These are phyloP conservation scores for Stenogyne calaminthoides DNA, from an alignment of 305 asterid genomes.

Conservation along the genomic window DNA sequence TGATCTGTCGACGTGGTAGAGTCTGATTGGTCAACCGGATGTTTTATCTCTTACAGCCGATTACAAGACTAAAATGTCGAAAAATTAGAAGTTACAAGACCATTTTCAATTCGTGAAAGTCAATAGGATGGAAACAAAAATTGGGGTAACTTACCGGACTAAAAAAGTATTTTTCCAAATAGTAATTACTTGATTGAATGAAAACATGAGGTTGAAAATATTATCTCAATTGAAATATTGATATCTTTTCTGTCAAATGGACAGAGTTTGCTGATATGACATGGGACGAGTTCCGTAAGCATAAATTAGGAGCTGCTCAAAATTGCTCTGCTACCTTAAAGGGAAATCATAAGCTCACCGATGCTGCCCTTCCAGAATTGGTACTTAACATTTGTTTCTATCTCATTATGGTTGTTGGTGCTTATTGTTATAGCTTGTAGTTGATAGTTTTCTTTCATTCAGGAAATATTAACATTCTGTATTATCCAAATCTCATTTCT, in stretches of 20 bases:
- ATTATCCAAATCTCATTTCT: not conserved
- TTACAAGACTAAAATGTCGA: too few species aligned
- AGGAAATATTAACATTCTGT: not conserved
- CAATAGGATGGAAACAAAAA: too few species aligned
- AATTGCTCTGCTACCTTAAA: conserved; percentile 91
- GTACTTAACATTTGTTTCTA: conserved; percentile 39
- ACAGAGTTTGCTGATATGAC: conserved; percentile 90
- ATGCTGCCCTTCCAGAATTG: conserved; percentile 60
- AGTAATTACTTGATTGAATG: conserved; percentile 3
- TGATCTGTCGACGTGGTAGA: too few species aligned
- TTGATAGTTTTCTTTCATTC: conserved; percentile 1
- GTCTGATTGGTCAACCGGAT: too few species aligned
- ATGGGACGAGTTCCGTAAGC: conserved; percentile 86
- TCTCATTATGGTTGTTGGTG: conserved; percentile 12
- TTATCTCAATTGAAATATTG: conserved; percentile 13
- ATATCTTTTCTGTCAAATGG: conserved; percentile 33
- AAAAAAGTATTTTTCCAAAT: not conserved
- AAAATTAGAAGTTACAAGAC: too few species aligned
- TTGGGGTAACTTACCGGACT: too few species aligned
- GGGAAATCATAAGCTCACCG: conserved; percentile 78
- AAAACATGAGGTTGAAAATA: not conserved
- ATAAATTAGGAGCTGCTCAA: conserved; percentile 89
- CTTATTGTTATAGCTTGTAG: not conserved
- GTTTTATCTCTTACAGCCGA: too few species aligned
- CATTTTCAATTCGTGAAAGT: too few species aligned